Base-by-base conservation (phyloP, 805 yeast species). In the Zygosaccharomyces lentus region DNA sequence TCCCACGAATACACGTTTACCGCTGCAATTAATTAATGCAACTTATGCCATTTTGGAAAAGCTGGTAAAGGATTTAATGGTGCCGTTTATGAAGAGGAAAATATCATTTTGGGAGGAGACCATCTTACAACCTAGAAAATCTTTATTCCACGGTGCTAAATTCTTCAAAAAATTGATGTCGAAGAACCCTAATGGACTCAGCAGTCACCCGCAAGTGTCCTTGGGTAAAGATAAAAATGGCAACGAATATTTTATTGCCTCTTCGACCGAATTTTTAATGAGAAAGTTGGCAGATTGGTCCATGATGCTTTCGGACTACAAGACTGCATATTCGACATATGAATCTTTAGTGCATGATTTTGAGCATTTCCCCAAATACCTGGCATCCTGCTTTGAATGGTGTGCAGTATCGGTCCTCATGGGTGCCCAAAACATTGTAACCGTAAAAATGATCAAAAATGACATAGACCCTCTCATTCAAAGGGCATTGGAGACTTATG, bases 231-330 rank as follows among this genome's bases (percentile, higher is more conserved):
- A 75, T 64, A 77, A 77, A 57, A 52, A 69, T 4, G 68, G 66
- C 3, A 78, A 73, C 35, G 83, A 81, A 17, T 78, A 71, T 54
- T 89, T 88, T 59, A 66, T 76, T 35, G 77, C 79, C 9, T 70
- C 76, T 2, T 71, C 88, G 0, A 75, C 82, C 1, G 96, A 88
- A 55, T 84, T 87, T 59, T 73, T 78, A 35, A 73, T 89, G 23
- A 72, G 98, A 41, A 84, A 85, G 59, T 69, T 91, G 23, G 98
- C 95, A 0, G 99, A 93, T 63, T 87, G 95, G 87, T 81, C 89
- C 6, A 80, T 91, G 57, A 87, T 93, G 81, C 67, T 90, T n/a
- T 77, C 89, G 30, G 96, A 93, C 68, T 91, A 84, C 71, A 82
- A 82, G 61, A 81, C 79, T 47, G 93, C 97, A 2, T 83, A 84